A percentile compares a stretch with the other conserved stretches of the same genome.
phyloP scores from a whole-genome alignment of 2,329 filamentous ascomycete species.

The Pseudogymnoascus pannorum region DNA sequence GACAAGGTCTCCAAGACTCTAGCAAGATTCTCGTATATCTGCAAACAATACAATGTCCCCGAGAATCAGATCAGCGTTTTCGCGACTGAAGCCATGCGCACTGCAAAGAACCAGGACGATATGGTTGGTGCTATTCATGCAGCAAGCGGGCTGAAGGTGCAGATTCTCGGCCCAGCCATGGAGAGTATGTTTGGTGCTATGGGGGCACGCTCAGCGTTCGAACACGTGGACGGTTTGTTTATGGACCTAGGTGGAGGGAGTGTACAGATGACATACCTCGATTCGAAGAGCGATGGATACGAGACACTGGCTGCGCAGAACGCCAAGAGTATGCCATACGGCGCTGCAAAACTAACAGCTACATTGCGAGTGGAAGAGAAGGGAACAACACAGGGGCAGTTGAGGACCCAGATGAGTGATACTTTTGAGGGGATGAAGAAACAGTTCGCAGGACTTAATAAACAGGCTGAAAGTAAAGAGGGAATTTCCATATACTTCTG shows the following conservation, averaged over 20 bases:
- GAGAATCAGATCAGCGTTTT: conserved; percentile 62
- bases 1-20: conserved; percentile 58
- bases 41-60: conserved; percentile 61
- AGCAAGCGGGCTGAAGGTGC: conserved; percentile 60
- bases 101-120: conserved; percentile 63
- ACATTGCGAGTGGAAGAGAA: conserved; percentile 35
- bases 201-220: conserved; percentile 71
- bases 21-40: conserved; percentile 63
- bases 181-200: conserved; percentile 78
- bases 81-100: conserved; percentile 83
- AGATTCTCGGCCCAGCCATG: conserved; percentile 67
- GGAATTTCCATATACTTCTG: conserved; percentile 73
- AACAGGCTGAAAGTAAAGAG: conserved; percentile 32
- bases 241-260: conserved; percentile 78
- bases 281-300: conserved; percentile 40
- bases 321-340: conserved; percentile 53
- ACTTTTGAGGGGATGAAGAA: conserved; percentile 50
- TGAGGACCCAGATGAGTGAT: conserved; percentile 45
- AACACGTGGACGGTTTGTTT: conserved; percentile 65
- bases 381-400: conserved; percentile 38
- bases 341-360: conserved; percentile 49
- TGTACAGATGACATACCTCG: conserved; percentile 58
- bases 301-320: conserved; percentile 45
- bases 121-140: conserved; percentile 59
- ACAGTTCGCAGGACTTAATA: conserved; percentile 44